Conservation (phyloP, 345 rosid species). For the Excoecaria cochinchinensis region DNA sequence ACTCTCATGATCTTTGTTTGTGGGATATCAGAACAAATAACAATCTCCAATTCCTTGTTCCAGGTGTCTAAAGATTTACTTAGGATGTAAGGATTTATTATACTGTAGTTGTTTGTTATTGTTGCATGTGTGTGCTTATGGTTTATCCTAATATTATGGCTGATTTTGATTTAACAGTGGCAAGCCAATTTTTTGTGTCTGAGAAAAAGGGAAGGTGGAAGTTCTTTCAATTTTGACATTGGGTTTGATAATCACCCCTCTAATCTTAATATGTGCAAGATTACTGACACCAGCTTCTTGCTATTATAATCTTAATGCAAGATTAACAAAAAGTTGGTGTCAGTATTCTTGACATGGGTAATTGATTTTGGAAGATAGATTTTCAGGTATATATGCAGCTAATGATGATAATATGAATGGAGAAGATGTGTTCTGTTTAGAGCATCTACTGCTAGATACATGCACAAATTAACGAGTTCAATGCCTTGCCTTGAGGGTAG, state of each 20-base stretch:
- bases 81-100: slow-evolving; percentile 4
- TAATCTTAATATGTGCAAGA: neutral
- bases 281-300: neutral
- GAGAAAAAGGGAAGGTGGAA: too few species aligned
- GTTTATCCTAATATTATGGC: neutral
- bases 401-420: neutral
- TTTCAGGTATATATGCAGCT: neutral
- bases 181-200: neutral
- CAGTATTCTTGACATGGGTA: neutral
- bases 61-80: slow-evolving; percentile 2
- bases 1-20: neutral
- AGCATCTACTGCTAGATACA: neutral
- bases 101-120: neutral
- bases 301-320: neutral
- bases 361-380: neutral
- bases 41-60: slow-evolving; percentile 5
- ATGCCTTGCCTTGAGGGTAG: neutral
- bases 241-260: too few species aligned
- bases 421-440: neutral
- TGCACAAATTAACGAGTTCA: neutral
- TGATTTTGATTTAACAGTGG: neutral
- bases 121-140: neutral
- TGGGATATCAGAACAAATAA: neutral
- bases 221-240: too few species aligned
- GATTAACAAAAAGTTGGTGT: neutral